Percentiles rank a stretch among this genome's conserved stretches.
phyloP scores from a whole-genome alignment of 2,329 filamentous ascomycete genomes.

The Anthostomella pinea region DNA sequence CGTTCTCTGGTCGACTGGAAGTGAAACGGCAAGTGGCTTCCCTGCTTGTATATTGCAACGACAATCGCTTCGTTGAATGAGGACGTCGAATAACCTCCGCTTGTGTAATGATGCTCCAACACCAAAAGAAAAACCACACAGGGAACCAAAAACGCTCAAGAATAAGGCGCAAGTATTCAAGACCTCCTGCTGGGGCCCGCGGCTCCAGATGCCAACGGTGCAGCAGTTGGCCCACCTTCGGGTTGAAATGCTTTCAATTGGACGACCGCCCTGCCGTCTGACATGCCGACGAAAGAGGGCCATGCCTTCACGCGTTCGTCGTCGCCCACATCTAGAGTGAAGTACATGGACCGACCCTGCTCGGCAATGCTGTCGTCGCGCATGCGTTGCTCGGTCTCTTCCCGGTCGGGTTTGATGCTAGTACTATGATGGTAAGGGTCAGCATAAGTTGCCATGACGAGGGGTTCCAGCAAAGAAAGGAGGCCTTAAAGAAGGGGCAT shows the following conservation, averaged over 20 bases:
- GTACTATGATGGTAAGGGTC: constrained; percentile 4
- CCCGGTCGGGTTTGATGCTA: constrained; percentile 9
- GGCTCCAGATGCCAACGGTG: neutral
- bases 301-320: constrained; percentile 22
- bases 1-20: no score
- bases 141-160: no score
- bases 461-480: no score
- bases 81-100: no score
- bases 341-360: constrained; percentile 10
- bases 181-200: no score
- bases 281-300: constrained; percentile 21
- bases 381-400: constrained; percentile 6
- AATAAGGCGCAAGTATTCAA: no score
- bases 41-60: no score
- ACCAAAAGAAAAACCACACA: no score
- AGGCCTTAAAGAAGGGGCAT: no score
- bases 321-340: constrained; percentile 22
- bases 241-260: constrained; percentile 9
- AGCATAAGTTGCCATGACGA: neutral
- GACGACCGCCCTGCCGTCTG: constrained; percentile 20
- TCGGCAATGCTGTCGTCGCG: constrained; percentile 1
- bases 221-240: neutral
- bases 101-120: no score
- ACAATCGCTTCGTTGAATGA: no score
- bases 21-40: no score